Evolutionary conservation across 257 asterid genomes (phyloP).

Genomic region (Solanum pennellii): DNA sequence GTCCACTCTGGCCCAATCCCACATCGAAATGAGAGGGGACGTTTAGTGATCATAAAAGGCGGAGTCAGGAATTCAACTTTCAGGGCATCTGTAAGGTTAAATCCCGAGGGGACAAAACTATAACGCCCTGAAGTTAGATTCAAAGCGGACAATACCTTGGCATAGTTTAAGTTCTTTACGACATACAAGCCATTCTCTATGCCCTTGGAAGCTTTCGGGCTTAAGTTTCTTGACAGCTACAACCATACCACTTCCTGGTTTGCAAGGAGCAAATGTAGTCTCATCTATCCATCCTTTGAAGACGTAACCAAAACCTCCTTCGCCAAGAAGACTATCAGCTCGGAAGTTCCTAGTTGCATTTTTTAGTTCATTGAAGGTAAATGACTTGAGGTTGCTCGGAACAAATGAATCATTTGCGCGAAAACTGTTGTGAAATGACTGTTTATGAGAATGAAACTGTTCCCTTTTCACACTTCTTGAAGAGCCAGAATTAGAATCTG

Average conservation of each 20-base stretch:
- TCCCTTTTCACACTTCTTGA: background rate
- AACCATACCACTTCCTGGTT: conserved; percentile 2
- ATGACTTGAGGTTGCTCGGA: background rate
- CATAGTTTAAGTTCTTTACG: background rate
- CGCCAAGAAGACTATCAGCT: conserved; percentile 7
- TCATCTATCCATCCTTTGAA: conserved; percentile 15
- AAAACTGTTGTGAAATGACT: background rate
- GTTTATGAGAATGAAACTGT: background rate
- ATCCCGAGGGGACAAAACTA: background rate
- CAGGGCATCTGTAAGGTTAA: background rate
- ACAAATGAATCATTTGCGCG: background rate
- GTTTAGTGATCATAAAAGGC: background rate
- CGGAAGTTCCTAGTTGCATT: conserved; percentile 12
- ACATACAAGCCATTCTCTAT: conserved; percentile 12
- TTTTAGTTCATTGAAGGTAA: conserved; percentile 3
- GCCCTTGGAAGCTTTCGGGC: conserved; percentile 10
- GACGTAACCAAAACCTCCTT: conserved; percentile 8
- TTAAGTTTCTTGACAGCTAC: conserved; percentile 15
- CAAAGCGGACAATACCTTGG: background rate
- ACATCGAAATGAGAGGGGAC: background rate
- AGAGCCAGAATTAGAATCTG: background rate
- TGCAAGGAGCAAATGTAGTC: background rate
- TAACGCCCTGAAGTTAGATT: background rate
- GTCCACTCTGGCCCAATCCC: background rate
- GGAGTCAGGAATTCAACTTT: background rate